Evolutionary conservation across 768 basidiomycete species (phyloP).

Genomic region (Obba rivulosa): DNA sequence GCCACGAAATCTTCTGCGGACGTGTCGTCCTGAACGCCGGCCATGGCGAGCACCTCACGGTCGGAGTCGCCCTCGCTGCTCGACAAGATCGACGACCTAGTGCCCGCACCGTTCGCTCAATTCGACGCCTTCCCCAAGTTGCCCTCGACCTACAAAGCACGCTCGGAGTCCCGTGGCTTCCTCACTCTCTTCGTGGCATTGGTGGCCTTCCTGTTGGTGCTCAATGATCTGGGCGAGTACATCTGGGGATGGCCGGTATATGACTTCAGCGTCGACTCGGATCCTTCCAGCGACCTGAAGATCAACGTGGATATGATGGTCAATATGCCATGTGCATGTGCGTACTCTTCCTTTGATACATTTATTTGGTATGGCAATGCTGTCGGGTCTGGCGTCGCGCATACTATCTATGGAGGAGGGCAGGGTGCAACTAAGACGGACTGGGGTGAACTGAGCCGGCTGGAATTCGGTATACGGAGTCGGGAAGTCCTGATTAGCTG

Average conservation of each 20-base stretch:
- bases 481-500: background rate
- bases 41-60: conserved; percentile 10
- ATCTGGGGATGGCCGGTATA: conserved; percentile 92
- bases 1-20: conserved; percentile 3
- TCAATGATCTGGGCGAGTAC: conserved; percentile 88
- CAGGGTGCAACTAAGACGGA: no score
- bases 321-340: conserved; percentile 90
- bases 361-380: no score
- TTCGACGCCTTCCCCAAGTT: conserved; percentile 90
- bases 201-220: conserved; percentile 65
- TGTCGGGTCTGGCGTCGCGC: no score
- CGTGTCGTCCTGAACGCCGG: conserved; percentile 5
- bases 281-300: conserved; percentile 56
- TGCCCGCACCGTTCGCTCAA: conserved; percentile 58
- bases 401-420: no score
- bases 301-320: conserved; percentile 92
- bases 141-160: conserved; percentile 73
- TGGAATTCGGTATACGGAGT: no score
- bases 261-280: conserved; percentile 80
- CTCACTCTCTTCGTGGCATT: conserved; percentile 68
- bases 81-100: conserved; percentile 57
- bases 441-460: no score
- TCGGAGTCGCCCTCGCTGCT: conserved; percentile 33
- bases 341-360: conserved; percentile 27
- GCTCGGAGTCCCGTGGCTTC: conserved; percentile 76